Percentiles rank a stretch among this genome's conserved stretches.
phyloP scores from a whole-genome alignment of 345 rosid genomes.

The Erodium maritimum region DNA sequence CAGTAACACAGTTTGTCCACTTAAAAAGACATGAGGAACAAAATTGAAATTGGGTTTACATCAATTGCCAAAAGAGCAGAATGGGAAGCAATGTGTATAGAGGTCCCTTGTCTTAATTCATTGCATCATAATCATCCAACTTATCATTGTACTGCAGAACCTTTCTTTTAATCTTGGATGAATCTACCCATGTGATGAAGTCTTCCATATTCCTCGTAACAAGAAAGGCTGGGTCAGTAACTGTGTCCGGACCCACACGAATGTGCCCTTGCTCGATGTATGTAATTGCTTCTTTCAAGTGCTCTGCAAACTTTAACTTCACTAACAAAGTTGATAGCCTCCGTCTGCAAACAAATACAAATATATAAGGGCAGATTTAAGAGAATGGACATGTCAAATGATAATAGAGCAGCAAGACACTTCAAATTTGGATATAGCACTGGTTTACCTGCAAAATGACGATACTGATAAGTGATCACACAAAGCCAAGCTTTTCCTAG shows the following conservation, averaged over 20 bases:
- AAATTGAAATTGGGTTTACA: no score
- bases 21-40: no score
- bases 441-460: constrained; percentile 65
- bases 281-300: constrained; percentile 74
- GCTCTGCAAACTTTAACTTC: constrained; percentile 72
- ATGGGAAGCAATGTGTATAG: no score
- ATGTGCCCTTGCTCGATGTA: constrained; percentile 93
- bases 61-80: no score
- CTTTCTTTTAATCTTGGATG: constrained; percentile 82
- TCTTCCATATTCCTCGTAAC: constrained; percentile 94
- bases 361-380: neutral
- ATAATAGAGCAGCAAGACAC: neutral
- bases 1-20: no score
- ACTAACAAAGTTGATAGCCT: constrained; percentile 61
- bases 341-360: constrained; percentile 37
- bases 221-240: constrained; percentile 78
- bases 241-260: constrained; percentile 82
- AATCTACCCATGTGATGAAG: constrained; percentile 88
- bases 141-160: constrained; percentile 76
- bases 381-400: neutral
- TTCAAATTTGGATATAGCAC: neutral
- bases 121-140: constrained; percentile 74
- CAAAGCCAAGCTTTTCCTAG: constrained; percentile 77
- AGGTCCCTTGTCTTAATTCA: constrained; percentile 39
- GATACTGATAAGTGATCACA: constrained; percentile 66